Base-by-base conservation (phyloP, 148 eudicot genomes). In the Persicaria tinctoria region DNA sequence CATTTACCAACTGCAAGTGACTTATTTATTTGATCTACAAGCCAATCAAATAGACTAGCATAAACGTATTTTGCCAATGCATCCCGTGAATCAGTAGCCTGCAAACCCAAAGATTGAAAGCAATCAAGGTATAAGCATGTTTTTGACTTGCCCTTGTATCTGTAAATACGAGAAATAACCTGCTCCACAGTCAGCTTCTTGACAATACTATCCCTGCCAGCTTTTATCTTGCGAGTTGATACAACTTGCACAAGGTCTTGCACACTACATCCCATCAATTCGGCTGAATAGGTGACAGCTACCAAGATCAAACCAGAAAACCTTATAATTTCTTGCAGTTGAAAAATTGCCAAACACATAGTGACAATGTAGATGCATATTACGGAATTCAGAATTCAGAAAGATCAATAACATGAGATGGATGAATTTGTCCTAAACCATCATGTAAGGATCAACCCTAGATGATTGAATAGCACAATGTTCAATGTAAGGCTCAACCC, bases 41-140 rank as follows among this genome's bases (percentile, higher is more conserved):
- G 88, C 97, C 97, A 96, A 75, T 85, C 87, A 84, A 96, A 96
- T 86, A 96, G 85, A 80, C 91, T 89, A 17, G 95, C 86, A 77
- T 96, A 92, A 59, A 96, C 83, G 79, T 84, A 88, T 79, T 92
- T 92, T 45, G 97, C 94, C 83, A 96, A 84, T 68, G 95, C 91
- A 85, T 96, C 97, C 82, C 99, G 91, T 73, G 87, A 68, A 74
- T 89, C 97, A 62, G 83, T 85, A 71, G 97, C 99, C 99, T 95
- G 81, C 62, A 82, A 59, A 75, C 41, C 75, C 51, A 53, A 46
- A 56, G 51, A 76, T 46, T 38, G 73, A 20, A 12, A 38, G 5
- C 45, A 27, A 17, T 23, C 18, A 66, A 12, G 9, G 32, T 41
- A 66, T 66, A 66, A 38, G 18, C 68, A 66, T 44, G 47, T 5